Base-by-base conservation (phyloP, 306 rosid species). In the Trifolium dubium region DNA sequence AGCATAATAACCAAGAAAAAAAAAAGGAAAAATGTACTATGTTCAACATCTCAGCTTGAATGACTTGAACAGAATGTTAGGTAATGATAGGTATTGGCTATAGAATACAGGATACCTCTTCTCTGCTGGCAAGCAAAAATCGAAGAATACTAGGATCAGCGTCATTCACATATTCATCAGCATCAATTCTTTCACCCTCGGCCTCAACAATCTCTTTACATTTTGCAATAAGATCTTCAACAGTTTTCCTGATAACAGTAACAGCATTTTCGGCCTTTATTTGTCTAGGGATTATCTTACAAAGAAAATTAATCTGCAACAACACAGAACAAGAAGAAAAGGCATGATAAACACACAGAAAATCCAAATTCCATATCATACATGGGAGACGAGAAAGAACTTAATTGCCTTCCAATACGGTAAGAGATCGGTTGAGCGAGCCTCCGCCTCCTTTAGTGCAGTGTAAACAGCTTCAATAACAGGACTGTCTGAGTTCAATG, bases 401-500 rank as follows among this genome's bases (percentile, higher is more conserved):
- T 29, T 75, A 72, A 79, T 29, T 76, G 80, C 99, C 96, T 94
- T 91, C 99, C 95, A 94, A 82, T 94, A 91, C 10, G 99, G 99
- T 70, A 94, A 89, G 68, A 94, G 69, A 69, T 94, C 97, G 23
- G 96, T 94, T 19, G 99, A 89, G 13, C 92, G 97, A 80, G 93
- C 96, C 83, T 94, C 97, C 5, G 97, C 97, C 88, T 92, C 96
- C 83, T 94, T 94, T 82, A 94, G 72, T 77, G 97, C 91, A 82
- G 97, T 87, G 84, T 94, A 92, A 79, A 94, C 99, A 35, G 96
- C 96, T 41, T 85, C 96, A 70, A 92, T 94, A 63, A 94, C 92
- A 43, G 97, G 99, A 85, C 95, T 88, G 74, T 94, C 93, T 0
- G 92, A 1, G 58, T 56, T 83, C 8, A 89, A 96, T 1, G 97